Conservation (phyloP, 164 flowering plant genomes). For the Taxillus chinensis region DNA sequence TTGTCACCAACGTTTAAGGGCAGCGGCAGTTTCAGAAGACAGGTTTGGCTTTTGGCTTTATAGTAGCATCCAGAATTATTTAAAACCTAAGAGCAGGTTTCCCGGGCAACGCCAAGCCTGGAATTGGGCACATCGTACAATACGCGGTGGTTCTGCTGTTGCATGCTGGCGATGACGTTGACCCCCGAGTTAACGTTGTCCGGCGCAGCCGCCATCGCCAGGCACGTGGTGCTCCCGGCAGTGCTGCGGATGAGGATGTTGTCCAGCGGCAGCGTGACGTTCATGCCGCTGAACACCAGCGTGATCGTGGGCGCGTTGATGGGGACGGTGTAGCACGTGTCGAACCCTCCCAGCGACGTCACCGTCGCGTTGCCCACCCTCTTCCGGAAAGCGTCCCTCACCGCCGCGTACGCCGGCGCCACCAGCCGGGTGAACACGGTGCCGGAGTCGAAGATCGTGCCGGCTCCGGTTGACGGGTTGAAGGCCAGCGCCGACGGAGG, state of each 20-base stretch:
- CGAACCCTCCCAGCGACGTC: constrained; percentile 68
- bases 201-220: constrained; percentile 81
- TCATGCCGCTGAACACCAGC: constrained; percentile 62
- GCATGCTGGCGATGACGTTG: constrained; percentile 86
- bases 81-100: constrained; percentile 30
- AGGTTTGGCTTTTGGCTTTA: too few relatives aligned
- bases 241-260: constrained; percentile 61
- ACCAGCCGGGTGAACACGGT: constrained; percentile 42
- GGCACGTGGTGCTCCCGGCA: constrained; percentile 43
- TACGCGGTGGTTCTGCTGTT: constrained; percentile 85
- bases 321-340: constrained; percentile 59
- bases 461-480: constrained; percentile 76
- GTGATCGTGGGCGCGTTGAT: constrained; percentile 48
- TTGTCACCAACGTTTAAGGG: too few relatives aligned
- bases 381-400: constrained; percentile 48
- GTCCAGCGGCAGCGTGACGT: constrained; percentile 55
- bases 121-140: constrained; percentile 68
- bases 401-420: constrained; percentile 49
- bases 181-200: constrained; percentile 69
- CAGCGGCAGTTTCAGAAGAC: too few relatives aligned
- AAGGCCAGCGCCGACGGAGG: constrained; percentile 58
- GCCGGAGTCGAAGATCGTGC: constrained; percentile 88
- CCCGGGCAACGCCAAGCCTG: constrained; percentile 78
- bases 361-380: constrained; percentile 30
- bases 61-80: too few relatives aligned